Evolutionary conservation across 345 rosid genomes (phyloP).

Genomic region (Murraya koenigii): DNA sequence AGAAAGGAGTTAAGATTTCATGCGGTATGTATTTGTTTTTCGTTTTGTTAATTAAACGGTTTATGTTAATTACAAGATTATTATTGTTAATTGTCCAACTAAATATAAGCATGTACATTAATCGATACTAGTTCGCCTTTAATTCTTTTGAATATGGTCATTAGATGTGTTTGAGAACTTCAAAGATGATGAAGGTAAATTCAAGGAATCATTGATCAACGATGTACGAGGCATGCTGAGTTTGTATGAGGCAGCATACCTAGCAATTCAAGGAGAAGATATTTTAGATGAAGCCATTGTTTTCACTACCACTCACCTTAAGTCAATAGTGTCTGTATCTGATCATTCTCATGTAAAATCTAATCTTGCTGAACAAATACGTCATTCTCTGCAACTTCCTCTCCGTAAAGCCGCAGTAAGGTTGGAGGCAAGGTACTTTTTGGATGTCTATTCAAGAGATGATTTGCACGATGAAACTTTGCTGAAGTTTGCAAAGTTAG

Average conservation of each 20-base stretch:
- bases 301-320: not conserved
- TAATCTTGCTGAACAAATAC: too few relatives aligned
- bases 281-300: not conserved
- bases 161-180: not conserved
- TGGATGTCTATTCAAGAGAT: not conserved
- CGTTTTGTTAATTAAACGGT: too few relatives aligned
- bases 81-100: too few relatives aligned
- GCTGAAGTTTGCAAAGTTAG: not conserved
- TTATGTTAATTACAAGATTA: too few relatives aligned
- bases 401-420: not conserved
- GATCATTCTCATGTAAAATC: not conserved
- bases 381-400: not conserved
- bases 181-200: not conserved
- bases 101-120: too few relatives aligned
- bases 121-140: too few relatives aligned
- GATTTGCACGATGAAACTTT: not conserved
- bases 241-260: not conserved
- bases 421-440: not conserved
- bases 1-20: not conserved
- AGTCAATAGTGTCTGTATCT: not conserved
- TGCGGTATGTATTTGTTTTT: slow-evolving; percentile 11
- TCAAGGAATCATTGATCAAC: not conserved
- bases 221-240: not conserved
- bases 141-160: too few relatives aligned
- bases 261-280: not conserved